Base-by-base conservation (phyloP, 441 rosid genomes). In the Theobroma grandiflorum region DNA sequence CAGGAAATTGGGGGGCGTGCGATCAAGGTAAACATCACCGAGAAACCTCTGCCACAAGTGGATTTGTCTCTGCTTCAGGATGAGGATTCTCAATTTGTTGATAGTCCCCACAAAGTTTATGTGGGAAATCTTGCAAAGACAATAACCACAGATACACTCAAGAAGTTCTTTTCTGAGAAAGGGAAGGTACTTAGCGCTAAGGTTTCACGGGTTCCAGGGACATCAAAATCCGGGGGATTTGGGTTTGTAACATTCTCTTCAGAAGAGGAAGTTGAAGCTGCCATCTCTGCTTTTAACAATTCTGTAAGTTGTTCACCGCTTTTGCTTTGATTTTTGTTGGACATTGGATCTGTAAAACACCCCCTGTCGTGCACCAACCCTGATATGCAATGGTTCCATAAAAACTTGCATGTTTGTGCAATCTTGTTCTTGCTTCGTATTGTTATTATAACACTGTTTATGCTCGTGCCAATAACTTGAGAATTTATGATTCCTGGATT, bases 241-340 rank as follows among this genome's bases (percentile, higher is more conserved):
- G 99, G 99, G 35, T 95, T 95, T 83, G 95, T 95, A 1, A 79
- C 98, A 16, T 93, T 96, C 82, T 95, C 99, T 58, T 91, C 97
- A 0, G 94, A 90, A 67, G 95, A 92, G 78, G 96, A 96, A 78
- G 95, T 88, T 11, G 94, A 93, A 79, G 86, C 92, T 65, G 94
- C 95, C 79, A 89, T 95, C 77, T 78, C 91, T 71, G 86, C 94
- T 79, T 86, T 88, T 55, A 92, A 95, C 87, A 85, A 91, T 74
- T 83, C 95, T 74, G 99, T 96, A 88, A 93, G 98, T 84, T 45
- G 26, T 72, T 78, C 62, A 11, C 12, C 74, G 31, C 55, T 8
- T 59, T 18, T 57, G 37, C n/a, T n/a, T 68, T 18, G 61, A 26
- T 11, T 66, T 50, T 35, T 37, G 22, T 67, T 15, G 71, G 43